A percentile compares a stretch with the other conserved stretches of the same genome.
Conservation (phyloP, 2,329 filamentous ascomycete species). For the Onygenales sp. region DNA sequence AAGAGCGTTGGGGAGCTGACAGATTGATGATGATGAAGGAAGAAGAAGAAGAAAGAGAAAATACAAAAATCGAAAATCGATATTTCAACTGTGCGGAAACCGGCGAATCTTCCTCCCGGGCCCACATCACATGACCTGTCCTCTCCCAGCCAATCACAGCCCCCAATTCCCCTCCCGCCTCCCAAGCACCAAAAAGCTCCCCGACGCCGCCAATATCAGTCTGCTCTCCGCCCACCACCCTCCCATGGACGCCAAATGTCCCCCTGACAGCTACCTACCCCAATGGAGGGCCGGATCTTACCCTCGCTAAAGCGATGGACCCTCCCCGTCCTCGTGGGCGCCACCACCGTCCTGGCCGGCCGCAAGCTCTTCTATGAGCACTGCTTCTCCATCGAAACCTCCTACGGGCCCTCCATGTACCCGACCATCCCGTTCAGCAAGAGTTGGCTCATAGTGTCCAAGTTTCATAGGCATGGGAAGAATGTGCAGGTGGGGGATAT, state of each 20-base stretch:
- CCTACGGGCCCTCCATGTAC: constrained; percentile 75
- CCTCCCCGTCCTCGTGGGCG: constrained; percentile 21
- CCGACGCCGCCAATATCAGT: neutral
- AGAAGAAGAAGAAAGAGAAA: neutral
- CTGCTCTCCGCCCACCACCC: neutral
- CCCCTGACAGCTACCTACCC: neutral
- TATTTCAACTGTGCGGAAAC: neutral
- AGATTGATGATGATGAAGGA: neutral
- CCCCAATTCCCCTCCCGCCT: neutral
- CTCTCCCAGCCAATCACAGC: neutral
- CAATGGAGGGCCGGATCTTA: neutral
- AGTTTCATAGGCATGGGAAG: constrained; percentile 59
- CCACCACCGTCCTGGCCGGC: constrained; percentile 25
- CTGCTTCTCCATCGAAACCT: constrained; percentile 49
- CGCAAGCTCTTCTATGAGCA: constrained; percentile 43
- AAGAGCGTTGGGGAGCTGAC: neutral
- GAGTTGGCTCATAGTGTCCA: constrained; percentile 61
- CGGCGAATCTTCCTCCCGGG: neutral
- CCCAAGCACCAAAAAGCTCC: neutral
- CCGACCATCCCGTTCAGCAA: constrained; percentile 64
- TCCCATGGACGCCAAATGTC: constrained; percentile 8
- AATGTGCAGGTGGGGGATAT: constrained; percentile 69
- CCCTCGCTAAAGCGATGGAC: constrained; percentile 4
- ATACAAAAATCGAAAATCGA: neutral
- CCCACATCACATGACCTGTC: neutral